These are phyloP conservation scores for Trichocomaceae sp. DNA, from an alignment of 2,329 filamentous ascomycete species.

Conservation along the genomic window DNA sequence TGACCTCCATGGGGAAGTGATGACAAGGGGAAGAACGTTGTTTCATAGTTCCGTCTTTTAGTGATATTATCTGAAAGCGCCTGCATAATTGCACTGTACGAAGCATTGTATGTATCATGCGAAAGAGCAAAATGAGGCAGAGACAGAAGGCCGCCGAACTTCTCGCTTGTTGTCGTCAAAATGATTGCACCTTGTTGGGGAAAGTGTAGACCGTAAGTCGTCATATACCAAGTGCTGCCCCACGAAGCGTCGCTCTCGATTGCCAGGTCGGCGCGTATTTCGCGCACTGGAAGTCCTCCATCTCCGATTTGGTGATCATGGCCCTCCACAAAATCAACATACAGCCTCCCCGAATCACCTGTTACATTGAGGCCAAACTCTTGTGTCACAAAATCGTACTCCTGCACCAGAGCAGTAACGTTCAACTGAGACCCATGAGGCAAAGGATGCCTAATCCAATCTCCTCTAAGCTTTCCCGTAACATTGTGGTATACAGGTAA, in stretches of 20 bases:
- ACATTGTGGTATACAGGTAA: constrained; percentile 69
- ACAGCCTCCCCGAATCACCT: constrained; percentile 61
- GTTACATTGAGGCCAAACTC: constrained; percentile 78
- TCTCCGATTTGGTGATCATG: constrained; percentile 29
- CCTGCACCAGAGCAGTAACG: constrained; percentile 57
- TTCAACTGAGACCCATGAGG: constrained; percentile 51
- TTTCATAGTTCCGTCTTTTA: constrained; percentile 54
- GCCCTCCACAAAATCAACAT: constrained; percentile 59
- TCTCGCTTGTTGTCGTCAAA: constrained; percentile 84
- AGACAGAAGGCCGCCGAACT: constrained; percentile 85
- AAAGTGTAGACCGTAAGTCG: constrained; percentile 79
- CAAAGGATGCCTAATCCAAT: constrained; percentile 58
- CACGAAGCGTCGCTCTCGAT: constrained; percentile 65
- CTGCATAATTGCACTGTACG: constrained; percentile 61
- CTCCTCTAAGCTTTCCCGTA: constrained; percentile 68
- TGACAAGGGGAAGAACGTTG: constrained; percentile 65
- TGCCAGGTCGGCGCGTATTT: constrained; percentile 62
- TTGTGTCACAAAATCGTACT: constrained; percentile 58
- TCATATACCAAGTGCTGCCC: constrained; percentile 71
- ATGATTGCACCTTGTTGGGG: constrained; percentile 71
- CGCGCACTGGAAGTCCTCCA: constrained; percentile 49
- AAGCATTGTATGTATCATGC: constrained; percentile 49
- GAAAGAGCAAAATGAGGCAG: constrained; percentile 73
- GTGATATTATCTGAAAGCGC: constrained; percentile 62
- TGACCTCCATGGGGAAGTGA: constrained; percentile 57